Evolutionary conservation across 2,329 filamentous ascomycete genomes (phyloP).

Genomic region (Penicillium sp.): DNA sequence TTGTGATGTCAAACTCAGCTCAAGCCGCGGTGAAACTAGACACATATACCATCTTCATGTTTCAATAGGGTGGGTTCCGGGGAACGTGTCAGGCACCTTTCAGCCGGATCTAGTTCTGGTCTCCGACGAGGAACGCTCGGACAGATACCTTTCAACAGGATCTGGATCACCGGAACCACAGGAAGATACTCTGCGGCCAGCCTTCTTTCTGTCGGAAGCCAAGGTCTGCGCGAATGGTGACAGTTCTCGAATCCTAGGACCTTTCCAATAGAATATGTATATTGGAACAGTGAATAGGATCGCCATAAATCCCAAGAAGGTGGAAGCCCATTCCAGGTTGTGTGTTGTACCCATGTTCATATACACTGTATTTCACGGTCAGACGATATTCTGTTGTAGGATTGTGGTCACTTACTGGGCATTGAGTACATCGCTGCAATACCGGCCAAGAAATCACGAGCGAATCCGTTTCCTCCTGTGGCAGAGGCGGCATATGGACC

Average conservation of each 20-base stretch:
- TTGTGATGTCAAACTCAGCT: background rate
- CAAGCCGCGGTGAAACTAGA: background rate
- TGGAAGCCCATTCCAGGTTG: conserved; percentile 55
- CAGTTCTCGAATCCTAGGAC: conserved; percentile 54
- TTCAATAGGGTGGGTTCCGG: background rate
- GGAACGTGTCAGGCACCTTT: conserved; percentile 3
- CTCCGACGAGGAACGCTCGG: conserved; percentile 3
- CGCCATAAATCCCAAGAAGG: conserved; percentile 60
- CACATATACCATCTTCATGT: background rate
- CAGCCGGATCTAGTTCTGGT: background rate
- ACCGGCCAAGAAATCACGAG: conserved; percentile 62
- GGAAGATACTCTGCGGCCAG: conserved; percentile 23
- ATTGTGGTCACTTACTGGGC: conserved; percentile 41
- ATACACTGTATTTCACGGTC: conserved; percentile 34
- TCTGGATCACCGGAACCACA: conserved; percentile 27
- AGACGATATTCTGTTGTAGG: conserved; percentile 1
- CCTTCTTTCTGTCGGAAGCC: conserved; percentile 43
- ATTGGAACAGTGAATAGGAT: conserved; percentile 61
- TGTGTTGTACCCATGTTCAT: conserved; percentile 52
- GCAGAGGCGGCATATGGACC: conserved; percentile 63
- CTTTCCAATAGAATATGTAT: conserved; percentile 65
- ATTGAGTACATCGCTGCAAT: conserved; percentile 58
- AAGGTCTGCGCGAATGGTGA: conserved; percentile 64
- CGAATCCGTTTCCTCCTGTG: conserved; percentile 64
- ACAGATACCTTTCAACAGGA: conserved; percentile 24